These are phyloP conservation scores for Teratosphaeria nubilosa DNA, from an alignment of 2,329 filamentous ascomycete genomes.

Conservation along the genomic window DNA sequence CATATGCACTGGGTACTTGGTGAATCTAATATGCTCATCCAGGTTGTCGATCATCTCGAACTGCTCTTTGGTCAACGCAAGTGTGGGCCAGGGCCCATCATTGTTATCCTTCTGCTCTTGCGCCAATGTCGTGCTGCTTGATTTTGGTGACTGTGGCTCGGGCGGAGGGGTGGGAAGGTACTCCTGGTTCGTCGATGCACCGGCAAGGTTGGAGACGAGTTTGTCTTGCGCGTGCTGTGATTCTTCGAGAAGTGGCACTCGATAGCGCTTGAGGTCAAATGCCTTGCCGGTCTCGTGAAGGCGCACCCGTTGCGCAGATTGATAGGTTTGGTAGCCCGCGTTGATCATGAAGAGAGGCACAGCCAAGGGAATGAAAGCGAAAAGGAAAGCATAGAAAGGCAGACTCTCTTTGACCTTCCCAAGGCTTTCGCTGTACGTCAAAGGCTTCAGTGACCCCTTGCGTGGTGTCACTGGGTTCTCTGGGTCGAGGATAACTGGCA, in stretches of 20 bases:
- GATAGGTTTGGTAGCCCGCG: constrained; percentile 63
- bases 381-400: constrained; percentile 55
- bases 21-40: constrained; percentile 49
- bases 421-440: constrained; percentile 14
- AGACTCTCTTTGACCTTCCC: constrained; percentile 47
- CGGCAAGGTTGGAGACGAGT: constrained; percentile 63
- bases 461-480: constrained; percentile 47
- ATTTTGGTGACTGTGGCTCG: constrained; percentile 22
- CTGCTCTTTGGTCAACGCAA: constrained; percentile 70
- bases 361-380: constrained; percentile 64
- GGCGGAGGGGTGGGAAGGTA: constrained; percentile 50
- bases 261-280: constrained; percentile 61
- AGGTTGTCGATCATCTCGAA: constrained; percentile 76
- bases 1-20: constrained; percentile 58
- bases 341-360: constrained; percentile 64
- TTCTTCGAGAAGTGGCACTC: constrained; percentile 64
- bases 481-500: constrained; percentile 64
- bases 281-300: constrained; percentile 58
- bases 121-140: constrained; percentile 1
- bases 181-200: constrained; percentile 52
- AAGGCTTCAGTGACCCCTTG: constrained; percentile 9
- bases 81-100: constrained; percentile 42
- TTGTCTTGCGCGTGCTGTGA: constrained; percentile 68
- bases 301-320: constrained; percentile 63
- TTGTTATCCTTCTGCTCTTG: constrained; percentile 18